Evolutionary conservation across 129 eudicot genomes (phyloP), one percentile per base, ranked within the genome.

Genomic region (Chrysanthemum lavandulifolium): DNA sequence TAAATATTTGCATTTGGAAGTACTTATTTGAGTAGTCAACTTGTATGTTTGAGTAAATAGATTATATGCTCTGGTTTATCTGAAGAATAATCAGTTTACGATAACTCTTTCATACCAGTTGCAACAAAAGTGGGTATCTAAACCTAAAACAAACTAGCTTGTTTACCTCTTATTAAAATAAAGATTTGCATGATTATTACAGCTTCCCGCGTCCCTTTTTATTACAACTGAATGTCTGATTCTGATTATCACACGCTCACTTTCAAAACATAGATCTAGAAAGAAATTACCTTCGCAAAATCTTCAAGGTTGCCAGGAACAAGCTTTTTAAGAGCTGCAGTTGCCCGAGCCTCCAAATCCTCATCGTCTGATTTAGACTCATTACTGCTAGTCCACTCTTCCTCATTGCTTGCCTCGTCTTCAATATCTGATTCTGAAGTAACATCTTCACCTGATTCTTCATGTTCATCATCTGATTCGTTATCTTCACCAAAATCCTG

Each of bases 401-500:
- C 97, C 59, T 85, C 93, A 60, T 88, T 88, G 58, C 84, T 79
- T 65, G 81, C 94, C 58, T 87, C 92, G 40, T 89, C 90, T 27
- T 94, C 97, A 61, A 53, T 59, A 19, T 94, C 98, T 67, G 97
- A 90, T 9, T 86, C 97, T 8, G 92, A 86, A 71, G 83, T 55
- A 65, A 72, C 54, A 54, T 91, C 95, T 77, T 87, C 96, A 50
- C 82, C 89, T 58, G 87, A 73, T 55, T 77, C 89, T 10, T 71
- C 88, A 84, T 86, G 81, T 36, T 92, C 98, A 54, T 86, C 97
- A 45, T 90, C 98, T 70, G 92, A 84, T 56, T 94, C 97, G 40
- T 76, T 80, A 80, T 89, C 96, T 64, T 89, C 96, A 73, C 87
- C 84, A 63, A 86, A 75, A 76, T 86, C 98, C 98, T 94, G 77